Percentiles rank a stretch among this genome's conserved stretches.
These are phyloP conservation scores for Aspergillus pseudoterreus DNA, from an alignment of 2,329 filamentous ascomycete species.

Conservation along the genomic window DNA sequence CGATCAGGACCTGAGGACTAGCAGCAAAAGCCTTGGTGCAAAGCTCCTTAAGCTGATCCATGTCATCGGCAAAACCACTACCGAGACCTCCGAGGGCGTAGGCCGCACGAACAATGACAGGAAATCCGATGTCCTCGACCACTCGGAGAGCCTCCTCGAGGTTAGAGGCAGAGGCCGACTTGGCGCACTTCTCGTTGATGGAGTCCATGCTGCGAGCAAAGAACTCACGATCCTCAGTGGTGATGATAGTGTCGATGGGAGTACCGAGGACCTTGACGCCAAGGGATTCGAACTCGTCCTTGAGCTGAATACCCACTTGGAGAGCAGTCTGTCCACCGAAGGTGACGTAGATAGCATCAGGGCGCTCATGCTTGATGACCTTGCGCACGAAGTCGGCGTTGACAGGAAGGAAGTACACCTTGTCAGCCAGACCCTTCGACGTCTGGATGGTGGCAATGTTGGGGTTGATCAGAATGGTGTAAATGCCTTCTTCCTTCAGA, in stretches of 20 bases:
- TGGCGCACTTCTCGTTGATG: constrained; percentile 95
- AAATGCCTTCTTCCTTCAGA: constrained; percentile 94
- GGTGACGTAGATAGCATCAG: constrained; percentile 95
- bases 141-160: constrained; percentile 84
- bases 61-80: constrained; percentile 90
- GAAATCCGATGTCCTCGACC: constrained; percentile 89
- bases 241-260: constrained; percentile 96
- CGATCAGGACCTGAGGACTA: constrained; percentile 92
- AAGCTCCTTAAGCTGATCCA: constrained; percentile 75
- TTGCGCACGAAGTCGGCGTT: constrained; percentile 97
- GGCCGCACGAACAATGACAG: constrained; percentile 93
- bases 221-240: constrained; percentile 94
- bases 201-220: constrained; percentile 98
- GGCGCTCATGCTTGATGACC: constrained; percentile 90
- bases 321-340: constrained; percentile 97
- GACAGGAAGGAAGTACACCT: constrained; percentile 97
- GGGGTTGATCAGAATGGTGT: constrained; percentile 96
- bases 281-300: constrained; percentile 89
- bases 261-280: constrained; percentile 95
- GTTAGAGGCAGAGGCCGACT: constrained; percentile 87
- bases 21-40: constrained; percentile 94
- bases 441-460: constrained; percentile 99
- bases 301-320: constrained; percentile 94
- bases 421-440: constrained; percentile 94
- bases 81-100: constrained; percentile 94